phyloP scores from a whole-genome alignment of 345 rosid species.

The Gossypium turneri region DNA sequence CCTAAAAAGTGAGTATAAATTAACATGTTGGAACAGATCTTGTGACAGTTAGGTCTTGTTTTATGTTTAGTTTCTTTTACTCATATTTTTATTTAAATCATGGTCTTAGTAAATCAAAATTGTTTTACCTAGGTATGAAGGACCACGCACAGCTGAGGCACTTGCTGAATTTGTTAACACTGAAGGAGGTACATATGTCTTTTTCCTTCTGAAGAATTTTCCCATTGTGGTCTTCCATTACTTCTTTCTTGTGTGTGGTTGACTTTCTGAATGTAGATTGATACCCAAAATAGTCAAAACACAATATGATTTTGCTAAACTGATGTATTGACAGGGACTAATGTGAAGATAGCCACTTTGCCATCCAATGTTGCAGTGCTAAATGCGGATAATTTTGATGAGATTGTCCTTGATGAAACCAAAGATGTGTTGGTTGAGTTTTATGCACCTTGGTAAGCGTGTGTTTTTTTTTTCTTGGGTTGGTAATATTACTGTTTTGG shows the following conservation, averaged over 20 bases:
- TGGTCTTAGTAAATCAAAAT: not conserved
- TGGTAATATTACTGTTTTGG: not conserved
- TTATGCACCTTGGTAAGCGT: slow-evolving; percentile 90
- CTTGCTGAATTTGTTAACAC: slow-evolving; percentile 76
- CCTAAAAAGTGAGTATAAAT: slow-evolving; percentile 70
- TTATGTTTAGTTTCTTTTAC: not conserved
- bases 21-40: not conserved
- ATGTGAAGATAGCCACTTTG: slow-evolving; percentile 70
- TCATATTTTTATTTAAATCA: not conserved
- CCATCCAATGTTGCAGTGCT: slow-evolving; percentile 79
- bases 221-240: not conserved
- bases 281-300: not conserved
- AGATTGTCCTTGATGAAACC: slow-evolving; percentile 72
- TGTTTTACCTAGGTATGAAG: slow-evolving; percentile 61
- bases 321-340: slow-evolving; percentile 54
- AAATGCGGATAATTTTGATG: slow-evolving; percentile 68
- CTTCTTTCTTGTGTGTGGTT: not conserved
- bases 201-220: slow-evolving; percentile 7
- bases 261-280: not conserved
- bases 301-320: not conserved
- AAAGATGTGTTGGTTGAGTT: slow-evolving; percentile 96
- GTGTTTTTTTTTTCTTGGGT: not conserved
- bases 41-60: not conserved
- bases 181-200: slow-evolving; percentile 73
- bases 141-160: slow-evolving; percentile 82